Conservation (phyloP, 73 alveolate genomes). For the Tetrahymena borealis region DNA sequence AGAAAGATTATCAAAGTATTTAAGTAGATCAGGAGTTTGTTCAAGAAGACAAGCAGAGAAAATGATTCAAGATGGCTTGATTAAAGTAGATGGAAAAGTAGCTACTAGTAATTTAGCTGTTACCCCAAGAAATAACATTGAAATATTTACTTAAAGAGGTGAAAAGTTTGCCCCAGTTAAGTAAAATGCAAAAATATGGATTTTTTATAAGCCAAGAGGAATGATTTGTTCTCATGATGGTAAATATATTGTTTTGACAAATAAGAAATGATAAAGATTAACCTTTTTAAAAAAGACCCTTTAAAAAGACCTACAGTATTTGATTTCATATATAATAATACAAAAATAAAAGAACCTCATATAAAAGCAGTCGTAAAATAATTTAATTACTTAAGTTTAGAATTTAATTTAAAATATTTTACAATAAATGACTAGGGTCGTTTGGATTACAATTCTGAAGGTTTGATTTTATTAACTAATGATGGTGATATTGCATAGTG, state of each 20-base stretch:
- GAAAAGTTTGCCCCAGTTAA: constrained; percentile 33
- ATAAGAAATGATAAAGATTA: not conserved
- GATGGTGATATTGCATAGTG: constrained; percentile 75
- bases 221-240: constrained; percentile 54
- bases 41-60: constrained; percentile 77
- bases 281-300: constrained; percentile 41
- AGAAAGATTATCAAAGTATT: constrained; percentile 58
- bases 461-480: constrained; percentile 65
- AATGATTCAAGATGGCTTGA: constrained; percentile 64
- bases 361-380: constrained; percentile 28
- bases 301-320: constrained; percentile 26
- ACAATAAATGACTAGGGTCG: constrained; percentile 16
- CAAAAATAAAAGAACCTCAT: constrained; percentile 16
- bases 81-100: constrained; percentile 58
- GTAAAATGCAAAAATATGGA: constrained; percentile 39
- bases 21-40: constrained; percentile 67
- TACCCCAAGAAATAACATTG: constrained; percentile 37
- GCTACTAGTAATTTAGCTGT: constrained; percentile 49
- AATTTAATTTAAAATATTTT: not conserved
- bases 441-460: constrained; percentile 74
- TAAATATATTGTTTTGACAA: constrained; percentile 40
- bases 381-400: constrained; percentile 11
- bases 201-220: constrained; percentile 49
- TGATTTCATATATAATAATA: constrained; percentile 1
- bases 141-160: constrained; percentile 57